Base-by-base conservation (phyloP, 179 eudicot genomes). In the Vitellaria paradoxa region DNA sequence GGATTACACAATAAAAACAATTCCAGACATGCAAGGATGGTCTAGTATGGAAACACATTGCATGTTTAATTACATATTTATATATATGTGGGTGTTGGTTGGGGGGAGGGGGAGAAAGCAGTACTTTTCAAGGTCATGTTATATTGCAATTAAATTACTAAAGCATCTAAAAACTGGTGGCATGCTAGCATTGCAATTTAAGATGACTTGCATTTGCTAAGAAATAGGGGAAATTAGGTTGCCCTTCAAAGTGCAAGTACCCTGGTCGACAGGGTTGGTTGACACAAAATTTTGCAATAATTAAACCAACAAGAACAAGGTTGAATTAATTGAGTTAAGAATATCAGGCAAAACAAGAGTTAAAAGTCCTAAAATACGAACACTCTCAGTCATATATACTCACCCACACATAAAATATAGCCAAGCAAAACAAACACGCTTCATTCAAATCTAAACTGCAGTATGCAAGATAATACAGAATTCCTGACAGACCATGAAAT, bases 401-500 rank as follows among this genome's bases (percentile, higher is more conserved):
- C n/a, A 52, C 56, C 15, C 56, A 52, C 15, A 14, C 15, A 52
- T 2, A 14, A 52, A 52, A 52, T 52, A 14, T 9, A 0, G 7
- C 14, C 56, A 52, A 9, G 12, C 14, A 52, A 42, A 52, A 14
- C 56, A 52, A 42, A 4, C 56, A 9, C 18, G 13, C 3, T 7
- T 23, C 20, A 21, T 57, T 61, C 55, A 60, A 60, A 60, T 60
- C 45, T 62, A 74, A 61, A 62, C 42, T 21, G 7, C 56, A 12
- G 53, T 46, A 46, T 61, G 77, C 68, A 14, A 74, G 40, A 61
- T 61, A 20, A 74, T 45, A 20, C 42, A 74, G 37, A 3, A 23
- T 45, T 74, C 68, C 37, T 46, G 40, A 45, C 6, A 59, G 20
- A 59, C 17, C 53, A 57, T 40, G 23, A 61, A 62, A 14, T 15